Percentiles rank a stretch among this genome's conserved stretches.
Evolutionary conservation across 352 stramenopile genomes (phyloP).

Genomic region (Globisporangium spiculum): DNA sequence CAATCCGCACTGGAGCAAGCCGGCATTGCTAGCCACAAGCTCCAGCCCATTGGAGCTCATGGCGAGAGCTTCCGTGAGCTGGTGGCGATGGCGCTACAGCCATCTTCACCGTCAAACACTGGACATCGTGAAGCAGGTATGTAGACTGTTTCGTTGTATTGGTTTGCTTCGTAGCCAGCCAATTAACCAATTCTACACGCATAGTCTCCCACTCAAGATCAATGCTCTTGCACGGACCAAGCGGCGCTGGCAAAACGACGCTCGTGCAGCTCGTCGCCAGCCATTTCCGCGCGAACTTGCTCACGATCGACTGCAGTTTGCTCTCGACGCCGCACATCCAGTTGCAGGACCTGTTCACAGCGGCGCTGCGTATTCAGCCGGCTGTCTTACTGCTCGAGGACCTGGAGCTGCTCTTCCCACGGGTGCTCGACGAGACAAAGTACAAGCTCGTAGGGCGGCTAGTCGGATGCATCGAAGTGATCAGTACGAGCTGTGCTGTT

Average conservation of each 20-base stretch:
- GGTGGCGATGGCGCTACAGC: conserved; percentile 33
- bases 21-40: neutral
- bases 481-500: conserved; percentile 36
- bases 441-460: conserved; percentile 69
- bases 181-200: neutral
- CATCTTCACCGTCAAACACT: neutral
- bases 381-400: conserved; percentile 69
- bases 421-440: conserved; percentile 63
- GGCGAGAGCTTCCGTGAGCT: conserved; percentile 36
- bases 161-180: neutral
- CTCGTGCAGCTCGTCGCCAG: conserved; percentile 50
- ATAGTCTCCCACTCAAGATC: conserved; percentile 30
- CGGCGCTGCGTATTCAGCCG: conserved; percentile 68
- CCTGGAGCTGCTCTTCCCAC: conserved; percentile 73
- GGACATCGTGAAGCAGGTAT: conserved; percentile 13
- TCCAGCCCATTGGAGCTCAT: conserved; percentile 41
- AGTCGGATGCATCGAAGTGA: conserved; percentile 47
- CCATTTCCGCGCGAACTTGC: conserved; percentile 47
- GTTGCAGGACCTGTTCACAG: conserved; percentile 65
- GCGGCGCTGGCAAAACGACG: conserved; percentile 72
- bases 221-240: conserved; percentile 61
- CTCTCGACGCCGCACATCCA: conserved; percentile 49
- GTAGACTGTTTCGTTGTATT: neutral
- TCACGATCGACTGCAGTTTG: conserved; percentile 62
- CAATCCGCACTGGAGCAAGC: neutral